Percentiles rank a stretch among this genome's conserved stretches.
These are phyloP conservation scores for Candida andamanensis DNA, from an alignment of 805 yeast genomes.

Conservation along the genomic window DNA sequence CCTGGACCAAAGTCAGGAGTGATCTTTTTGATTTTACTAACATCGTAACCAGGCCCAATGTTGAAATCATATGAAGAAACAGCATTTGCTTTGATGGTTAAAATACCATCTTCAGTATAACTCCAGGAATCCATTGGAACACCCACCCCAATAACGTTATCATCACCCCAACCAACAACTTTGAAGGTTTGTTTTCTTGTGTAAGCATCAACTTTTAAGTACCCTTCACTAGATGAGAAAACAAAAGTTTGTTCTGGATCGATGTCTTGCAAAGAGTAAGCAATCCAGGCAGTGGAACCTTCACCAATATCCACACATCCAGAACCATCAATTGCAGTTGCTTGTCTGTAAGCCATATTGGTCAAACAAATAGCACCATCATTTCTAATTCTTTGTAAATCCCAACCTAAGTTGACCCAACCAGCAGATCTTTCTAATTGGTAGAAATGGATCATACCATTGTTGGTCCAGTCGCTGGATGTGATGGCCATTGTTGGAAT, in stretches of 20 bases:
- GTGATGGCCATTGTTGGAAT: conserved; percentile 14
- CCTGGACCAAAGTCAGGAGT: conserved; percentile 15
- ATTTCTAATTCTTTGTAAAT: conserved; percentile 15
- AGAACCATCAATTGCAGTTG: conserved; percentile 15
- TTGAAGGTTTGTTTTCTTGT: conserved; percentile 15
- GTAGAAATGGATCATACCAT: conserved; percentile 18
- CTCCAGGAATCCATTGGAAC: conserved; percentile 10
- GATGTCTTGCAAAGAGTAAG: conserved; percentile 12
- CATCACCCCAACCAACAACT: conserved; percentile 24
- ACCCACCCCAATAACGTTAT: conserved; percentile 22
- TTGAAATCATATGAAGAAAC: conserved; percentile 12
- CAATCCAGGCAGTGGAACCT: conserved; percentile 14
- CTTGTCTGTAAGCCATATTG: conserved; percentile 17
- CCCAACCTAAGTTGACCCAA: conserved; percentile 15
- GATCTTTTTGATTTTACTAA: conserved; percentile 9
- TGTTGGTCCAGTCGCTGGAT: conserved; percentile 16
- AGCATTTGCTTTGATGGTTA: conserved; percentile 9
- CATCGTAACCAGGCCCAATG: conserved; percentile 21
- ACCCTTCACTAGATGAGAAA: conserved; percentile 12
- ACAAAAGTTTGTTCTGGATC: conserved; percentile 13
- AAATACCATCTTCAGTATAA: conserved; percentile 11
- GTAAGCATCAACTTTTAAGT: conserved; percentile 14
- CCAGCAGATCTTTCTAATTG: conserved; percentile 18
- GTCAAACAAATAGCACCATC: conserved; percentile 21
- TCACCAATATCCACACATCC: conserved; percentile 21